A percentile compares a stretch with the other conserved stretches of the same genome.
Conservation (phyloP, 805 yeast genomes). For the Debaryomyces maramus region DNA sequence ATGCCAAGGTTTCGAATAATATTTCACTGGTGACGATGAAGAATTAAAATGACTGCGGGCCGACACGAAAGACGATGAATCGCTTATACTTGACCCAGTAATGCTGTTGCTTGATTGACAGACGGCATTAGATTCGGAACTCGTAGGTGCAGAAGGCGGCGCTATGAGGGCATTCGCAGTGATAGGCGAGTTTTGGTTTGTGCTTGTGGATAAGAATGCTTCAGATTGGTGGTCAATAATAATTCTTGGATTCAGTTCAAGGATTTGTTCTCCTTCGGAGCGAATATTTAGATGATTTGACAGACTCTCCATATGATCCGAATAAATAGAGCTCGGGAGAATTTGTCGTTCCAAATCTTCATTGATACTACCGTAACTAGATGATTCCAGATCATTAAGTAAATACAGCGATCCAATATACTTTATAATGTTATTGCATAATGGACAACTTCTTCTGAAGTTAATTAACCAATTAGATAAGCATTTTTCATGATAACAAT, state of each 20-base stretch:
- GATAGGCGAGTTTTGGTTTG: neutral
- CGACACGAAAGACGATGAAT: constrained; percentile 13
- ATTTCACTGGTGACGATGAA: constrained; percentile 6
- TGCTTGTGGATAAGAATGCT: neutral
- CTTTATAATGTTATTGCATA: constrained; percentile 44
- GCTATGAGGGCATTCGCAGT: neutral
- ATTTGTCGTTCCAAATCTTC: constrained; percentile 16
- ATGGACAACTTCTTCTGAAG: constrained; percentile 56
- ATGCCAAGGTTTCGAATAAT: constrained; percentile 24
- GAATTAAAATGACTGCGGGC: constrained; percentile 11
- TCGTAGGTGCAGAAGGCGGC: too few species aligned
- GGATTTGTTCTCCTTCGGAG: neutral
- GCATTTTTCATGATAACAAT: constrained; percentile 59
- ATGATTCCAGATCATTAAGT: constrained; percentile 17
- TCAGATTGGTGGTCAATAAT: neutral
- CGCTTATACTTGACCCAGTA: neutral
- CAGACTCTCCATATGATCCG: too few species aligned
- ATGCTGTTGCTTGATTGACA: neutral
- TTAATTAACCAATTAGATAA: constrained; percentile 60
- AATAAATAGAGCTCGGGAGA: neutral
- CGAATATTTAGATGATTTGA: too few species aligned
- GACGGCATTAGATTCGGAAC: too few species aligned
- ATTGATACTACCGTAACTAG: constrained; percentile 24
- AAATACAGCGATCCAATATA: constrained; percentile 11
- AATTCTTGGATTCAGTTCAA: neutral